A percentile compares a stretch with the other conserved stretches of the same genome.
phyloP scores from a whole-genome alignment of 2,329 filamentous ascomycete genomes.

The Colletotrichum tropicicola region DNA sequence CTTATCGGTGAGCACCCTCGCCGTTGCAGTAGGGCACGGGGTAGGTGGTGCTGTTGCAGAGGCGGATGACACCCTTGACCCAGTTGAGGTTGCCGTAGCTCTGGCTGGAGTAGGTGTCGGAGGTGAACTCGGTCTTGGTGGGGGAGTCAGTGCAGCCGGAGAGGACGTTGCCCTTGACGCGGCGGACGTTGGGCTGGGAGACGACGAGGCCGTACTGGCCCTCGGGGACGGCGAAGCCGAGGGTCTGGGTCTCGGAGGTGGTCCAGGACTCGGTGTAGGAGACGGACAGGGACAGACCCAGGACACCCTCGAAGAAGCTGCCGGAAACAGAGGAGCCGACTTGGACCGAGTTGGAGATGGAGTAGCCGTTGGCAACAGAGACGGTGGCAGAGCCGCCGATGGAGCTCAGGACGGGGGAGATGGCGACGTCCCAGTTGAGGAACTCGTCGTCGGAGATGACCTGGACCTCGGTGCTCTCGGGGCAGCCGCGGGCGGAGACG shows the following conservation, averaged over 20 bases:
- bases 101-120: conserved; percentile 45
- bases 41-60: conserved; percentile 46
- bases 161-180: conserved; percentile 44
- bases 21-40: conserved; percentile 48
- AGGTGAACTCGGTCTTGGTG: conserved; percentile 37
- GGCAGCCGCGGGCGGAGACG: conserved; percentile 29
- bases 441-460: conserved; percentile 38
- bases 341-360: conserved; percentile 41
- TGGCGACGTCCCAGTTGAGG: conserved; percentile 48
- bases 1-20: conserved; percentile 34
- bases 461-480: conserved; percentile 35
- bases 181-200: conserved; percentile 44
- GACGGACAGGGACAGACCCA: conserved; percentile 36
- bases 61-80: conserved; percentile 48
- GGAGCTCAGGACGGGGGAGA: conserved; percentile 45
- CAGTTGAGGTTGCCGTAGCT: conserved; percentile 42
- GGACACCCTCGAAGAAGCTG: conserved; percentile 35
- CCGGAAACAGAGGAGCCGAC: conserved; percentile 34
- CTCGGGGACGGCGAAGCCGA: conserved; percentile 41
- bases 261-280: conserved; percentile 40
- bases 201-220: conserved; percentile 49
- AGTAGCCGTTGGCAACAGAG: conserved; percentile 42
- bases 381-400: conserved; percentile 39
- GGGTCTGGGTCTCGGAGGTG: conserved; percentile 39
- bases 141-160: conserved; percentile 43